Conservation (phyloP, 495 filamentous ascomycete genomes). For the Penicillium dipodomyicola region DNA sequence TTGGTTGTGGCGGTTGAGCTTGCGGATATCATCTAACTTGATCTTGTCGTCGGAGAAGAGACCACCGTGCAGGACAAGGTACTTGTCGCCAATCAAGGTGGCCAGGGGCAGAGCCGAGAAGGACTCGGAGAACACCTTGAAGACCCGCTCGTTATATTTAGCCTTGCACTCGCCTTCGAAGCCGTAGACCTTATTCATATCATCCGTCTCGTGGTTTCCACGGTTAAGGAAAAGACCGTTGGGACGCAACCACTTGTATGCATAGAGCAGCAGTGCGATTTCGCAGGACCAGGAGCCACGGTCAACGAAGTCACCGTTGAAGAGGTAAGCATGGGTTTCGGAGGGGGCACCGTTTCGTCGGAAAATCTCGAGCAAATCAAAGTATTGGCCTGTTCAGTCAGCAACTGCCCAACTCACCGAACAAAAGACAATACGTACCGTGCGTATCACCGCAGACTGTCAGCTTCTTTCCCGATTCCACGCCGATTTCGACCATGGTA, state of each 20-base stretch:
- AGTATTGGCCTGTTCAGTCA: constrained; percentile 77
- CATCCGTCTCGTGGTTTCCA: constrained; percentile 98
- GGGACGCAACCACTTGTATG: constrained; percentile 94
- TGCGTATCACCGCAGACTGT: constrained; percentile 99
- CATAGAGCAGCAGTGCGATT: constrained; percentile 88
- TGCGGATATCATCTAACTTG: constrained; percentile 87
- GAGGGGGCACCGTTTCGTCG: constrained; percentile 80
- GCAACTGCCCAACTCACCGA: constrained; percentile 2
- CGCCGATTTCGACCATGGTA: constrained; percentile 93
- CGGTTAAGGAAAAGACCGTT: constrained; percentile 91
- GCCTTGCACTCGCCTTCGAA: constrained; percentile 98
- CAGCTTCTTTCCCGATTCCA: constrained; percentile 70
- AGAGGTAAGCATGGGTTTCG: constrained; percentile 86
- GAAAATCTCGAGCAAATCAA: constrained; percentile 95
- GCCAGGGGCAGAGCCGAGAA: constrained; percentile 94
- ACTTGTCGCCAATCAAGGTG: constrained; percentile 88
- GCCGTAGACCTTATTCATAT: constrained; percentile 98
- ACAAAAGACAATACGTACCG: constrained; percentile 50
- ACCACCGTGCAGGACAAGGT: constrained; percentile 90
- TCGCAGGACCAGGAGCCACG: constrained; percentile 97
- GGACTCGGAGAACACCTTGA: constrained; percentile 97
- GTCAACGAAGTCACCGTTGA: constrained; percentile 99
- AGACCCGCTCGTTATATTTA: constrained; percentile 94
- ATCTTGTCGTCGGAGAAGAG: constrained; percentile 97
- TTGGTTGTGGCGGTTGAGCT: constrained; percentile 87